Evolutionary conservation across 352 stramenopile genomes (phyloP), one percentile per base, ranked within the genome.

Genomic region (Phytophthora quininea): DNA sequence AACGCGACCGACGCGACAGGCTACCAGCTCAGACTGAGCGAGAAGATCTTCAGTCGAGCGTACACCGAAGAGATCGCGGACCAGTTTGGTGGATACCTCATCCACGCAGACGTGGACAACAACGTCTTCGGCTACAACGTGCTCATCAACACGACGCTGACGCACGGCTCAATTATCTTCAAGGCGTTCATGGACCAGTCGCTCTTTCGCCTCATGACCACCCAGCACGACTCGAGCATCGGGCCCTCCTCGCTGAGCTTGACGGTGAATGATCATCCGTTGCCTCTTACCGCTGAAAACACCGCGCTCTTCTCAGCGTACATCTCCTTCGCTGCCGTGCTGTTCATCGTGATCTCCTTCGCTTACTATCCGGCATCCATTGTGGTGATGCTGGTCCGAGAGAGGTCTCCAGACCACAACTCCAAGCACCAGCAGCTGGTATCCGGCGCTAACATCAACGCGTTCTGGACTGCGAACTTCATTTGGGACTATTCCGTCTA

Each of bases 401-500:
- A 99, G 53, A 76, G 69, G 49, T 84, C 93, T 82, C 84, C n/a
- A 19, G 24, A 93, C 97, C 73, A 83, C 68, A 98, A 98, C 68
- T 93, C 96, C 1, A 99, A 99, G 71, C 97, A 99, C 77, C 88
- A 98, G 64, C 92, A 98, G 71, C 86, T 82, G 55, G 95, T 99
- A 19, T 96, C 89, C 2, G 97, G 97, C 6, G 95, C 98, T 10
- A 82, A 80, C 24, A 76, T 98, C n/a, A 67, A 66, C 0, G 82
- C 92, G 2, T 99, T 98, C 71, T 99, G 97, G 97, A 43, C 96
- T 1, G 89, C 91, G n/a, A 98, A 96, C 42, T 98, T 92, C 61
- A 54, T 90, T 12, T 98, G 92, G 79, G 95, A 99, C 58, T 71
- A 97, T 38, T 40, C 91, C 3, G 90, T 93, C 40, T 98, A 97